phyloP scores from a whole-genome alignment of 176 grass and related monocot species.

The Eleusine indica region DNA sequence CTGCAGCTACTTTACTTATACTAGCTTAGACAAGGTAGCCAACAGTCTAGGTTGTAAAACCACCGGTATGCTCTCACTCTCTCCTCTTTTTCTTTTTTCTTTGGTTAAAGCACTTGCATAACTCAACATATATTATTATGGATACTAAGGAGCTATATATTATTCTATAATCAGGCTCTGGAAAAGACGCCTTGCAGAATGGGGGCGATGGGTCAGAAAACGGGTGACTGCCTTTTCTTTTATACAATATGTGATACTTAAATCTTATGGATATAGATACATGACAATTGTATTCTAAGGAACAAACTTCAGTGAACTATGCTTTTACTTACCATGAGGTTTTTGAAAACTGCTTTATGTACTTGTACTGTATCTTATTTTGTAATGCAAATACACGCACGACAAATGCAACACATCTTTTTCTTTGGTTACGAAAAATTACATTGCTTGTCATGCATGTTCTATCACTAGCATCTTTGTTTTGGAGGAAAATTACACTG shows the following conservation, averaged over 20 bases:
- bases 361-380: background rate
- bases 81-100: background rate
- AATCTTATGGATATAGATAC: background rate
- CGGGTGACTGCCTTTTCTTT: constrained; percentile 38
- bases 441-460: background rate
- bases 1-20: constrained; percentile 89
- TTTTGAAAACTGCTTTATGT: background rate
- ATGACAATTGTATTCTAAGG: background rate
- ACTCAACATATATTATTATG: background rate
- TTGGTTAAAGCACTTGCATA: constrained; percentile 16
- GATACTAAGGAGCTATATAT: constrained; percentile 23
- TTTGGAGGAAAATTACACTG: constrained; percentile 8
- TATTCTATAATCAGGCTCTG: constrained; percentile 47
- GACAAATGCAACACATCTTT: background rate
- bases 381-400: background rate
- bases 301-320: background rate
- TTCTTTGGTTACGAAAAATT: background rate
- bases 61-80: constrained; percentile 39
- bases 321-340: background rate
- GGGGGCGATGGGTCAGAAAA: constrained; percentile 41
- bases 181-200: constrained; percentile 34
- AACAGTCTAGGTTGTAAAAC: constrained; percentile 54
- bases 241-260: constrained; percentile 3
- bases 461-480: constrained; percentile 3
- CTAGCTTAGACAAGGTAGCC: constrained; percentile 79